Evolutionary conservation across 129 eudicot species (phyloP).

Genomic region (sunflower (Helianthus annuus)): HanXRQr2.0-SUNRISE NC_035442.2:43521749-43522248

Average conservation of each 20-base stretch:
- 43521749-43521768: too few relatives aligned
- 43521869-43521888: background rate
- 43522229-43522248: too few relatives aligned
- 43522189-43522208: constrained; percentile 41
- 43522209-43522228: too few relatives aligned
- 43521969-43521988: constrained; percentile 52
- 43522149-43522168: constrained; percentile 32
- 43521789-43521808: too few relatives aligned
- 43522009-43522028: too few relatives aligned
- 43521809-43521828: too few relatives aligned
- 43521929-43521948: constrained; percentile 38
- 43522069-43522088: constrained; percentile 42
- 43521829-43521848: too few relatives aligned
- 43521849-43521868: too few relatives aligned
- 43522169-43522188: constrained; percentile 41
- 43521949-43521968: constrained; percentile 42
- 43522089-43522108: constrained; percentile 43
- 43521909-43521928: constrained; percentile 1
- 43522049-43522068: background rate
- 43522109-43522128: constrained; percentile 43
- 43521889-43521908: constrained; percentile 44
- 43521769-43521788: too few relatives aligned
- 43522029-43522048: too few relatives aligned
- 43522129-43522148: constrained; percentile 15
- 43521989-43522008: constrained; percentile 38